Evolutionary conservation across 208 protist species (phyloP), one percentile per base, ranked within the genome.

Genomic region (Polymyxa betae): DNA sequence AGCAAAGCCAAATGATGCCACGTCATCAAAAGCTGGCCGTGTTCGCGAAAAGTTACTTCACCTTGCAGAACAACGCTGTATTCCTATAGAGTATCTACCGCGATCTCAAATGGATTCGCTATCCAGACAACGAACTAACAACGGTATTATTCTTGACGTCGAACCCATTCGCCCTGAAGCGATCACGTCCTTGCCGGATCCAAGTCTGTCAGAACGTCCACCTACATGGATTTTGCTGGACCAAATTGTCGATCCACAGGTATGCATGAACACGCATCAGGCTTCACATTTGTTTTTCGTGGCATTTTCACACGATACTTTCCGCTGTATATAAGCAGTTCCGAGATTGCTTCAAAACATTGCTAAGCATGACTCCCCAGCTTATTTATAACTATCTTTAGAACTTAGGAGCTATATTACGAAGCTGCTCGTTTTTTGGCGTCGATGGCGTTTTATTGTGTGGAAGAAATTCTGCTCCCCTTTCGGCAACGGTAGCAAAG

Each of bases 121-220:
- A n/a, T 40, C 16, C n/a, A 35, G 72, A 40, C 72, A 82, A 82
- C 5, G 72, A 16, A 5, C 72, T 35, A 45, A 12, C 12, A 82
- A 82, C 40, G 72, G 72, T 20, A 82, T 82, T n/a, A n/a, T 82
- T 43, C 72, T 82, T 5, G 72, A 82, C n/a, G 72, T n/a, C 35
- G 72, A 82, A 20, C 40, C 72, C 72, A 43, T 82, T n/a, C 12
- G 24, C 24, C 49, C 24, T 29, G 49, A 60, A 24, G 24, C 24
- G 24, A 24, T 60, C 49, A 24, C 5, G 5, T 45, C 72, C 12
- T n/a, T 82, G 12, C 72, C 72, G 72, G n/a, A 35, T 35, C 5
- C 35, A 35, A 5, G 12, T 20, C 5, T 20, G n/a, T 5, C 16
- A 5, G n/a, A 35, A 5, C 5, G 5, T 82, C 16, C 35, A 12